A percentile compares a stretch with the other conserved stretches of the same genome.
These are phyloP conservation scores for Phytophthora sp. DNA, from an alignment of 352 stramenopile genomes.

Conservation along the genomic window DNA sequence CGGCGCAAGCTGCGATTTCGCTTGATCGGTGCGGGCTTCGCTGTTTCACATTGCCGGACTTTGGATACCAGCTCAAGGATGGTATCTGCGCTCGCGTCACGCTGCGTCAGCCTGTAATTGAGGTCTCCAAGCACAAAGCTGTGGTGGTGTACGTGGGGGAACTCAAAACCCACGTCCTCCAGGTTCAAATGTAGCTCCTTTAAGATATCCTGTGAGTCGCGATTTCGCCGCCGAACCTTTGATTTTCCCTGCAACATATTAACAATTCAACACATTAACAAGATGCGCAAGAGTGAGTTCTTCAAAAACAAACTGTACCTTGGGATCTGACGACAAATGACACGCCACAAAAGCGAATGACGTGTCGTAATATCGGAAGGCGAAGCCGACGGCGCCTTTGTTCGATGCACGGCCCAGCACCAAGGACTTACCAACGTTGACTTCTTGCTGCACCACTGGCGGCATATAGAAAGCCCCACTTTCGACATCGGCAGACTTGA, in stretches of 20 bases:
- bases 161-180: conserved; percentile 87
- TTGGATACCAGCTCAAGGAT: conserved; percentile 71
- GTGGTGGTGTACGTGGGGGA: conserved; percentile 87
- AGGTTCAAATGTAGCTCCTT: conserved; percentile 81
- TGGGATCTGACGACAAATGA: conserved; percentile 89
- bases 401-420: conserved; percentile 84
- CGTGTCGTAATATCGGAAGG: conserved; percentile 87
- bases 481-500: conserved; percentile 64
- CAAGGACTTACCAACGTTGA: conserved; percentile 81
- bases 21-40: conserved; percentile 23
- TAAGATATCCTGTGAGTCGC: conserved; percentile 73
- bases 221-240: conserved; percentile 79
- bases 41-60: conserved; percentile 45
- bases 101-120: conserved; percentile 87
- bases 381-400: conserved; percentile 90
- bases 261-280: background rate
- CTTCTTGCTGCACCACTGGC: conserved; percentile 66
- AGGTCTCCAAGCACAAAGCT: conserved; percentile 91
- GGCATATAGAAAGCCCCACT: conserved; percentile 86
- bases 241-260: conserved; percentile 53
- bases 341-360: conserved; percentile 89
- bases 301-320: conserved; percentile 27
- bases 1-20: conserved; percentile 33
- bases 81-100: conserved; percentile 49
- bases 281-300: background rate